Base-by-base conservation (phyloP, 352 stramenopile species). In the Phytophthora megakarya region DNA sequence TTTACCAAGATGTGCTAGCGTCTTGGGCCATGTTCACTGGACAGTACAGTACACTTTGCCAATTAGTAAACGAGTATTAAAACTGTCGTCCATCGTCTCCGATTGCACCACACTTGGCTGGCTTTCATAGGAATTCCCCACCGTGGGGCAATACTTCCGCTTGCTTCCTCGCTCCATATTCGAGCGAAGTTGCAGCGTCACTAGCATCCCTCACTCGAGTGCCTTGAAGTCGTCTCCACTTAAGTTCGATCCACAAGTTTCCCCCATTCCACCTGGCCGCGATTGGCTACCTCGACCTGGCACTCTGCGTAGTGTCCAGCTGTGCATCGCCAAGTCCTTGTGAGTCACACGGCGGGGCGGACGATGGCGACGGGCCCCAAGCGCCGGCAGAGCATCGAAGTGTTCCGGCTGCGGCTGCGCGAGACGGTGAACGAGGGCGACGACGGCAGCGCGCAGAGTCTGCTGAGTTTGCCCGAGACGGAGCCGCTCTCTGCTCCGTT, bases 361-460 rank as follows among this genome's bases (percentile, higher is more conserved):
- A 43, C 55, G 22, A 75, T 70, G 63, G 46, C 47, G 33, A 72
- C 53, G 43, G 42, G 21, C n/a, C 37, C 32, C 7, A 63, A 61
- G 44, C 65, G 72, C 11, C 72, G 72, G 12, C 43, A 70, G 45
- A 80, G 70, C 19, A 89, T 92, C 60, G 83, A 92, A 55, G 81
- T 92, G 18, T 88, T 86, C 26, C 83, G 80, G 4, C 61, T 92
- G 46, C 74, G 77, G 32, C 67, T 92, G 54, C 83, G 81, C 15
- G 78, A 89, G 54, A 90, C 83, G 11, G 33, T 86, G 42, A 86
- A 88, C 58, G 83, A 90, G 54, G 75, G 79, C 56, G 75, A 74
- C 22, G 70, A 81, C 35, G 57, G 39, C 63, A 67, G 48, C 28
- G 35, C 64, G 19, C 63, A 46, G 28, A 66, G 54, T 35, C 49